These are phyloP conservation scores for Aphanomyces invadans DNA, from an alignment of 352 stramenopile species.

Conservation along the genomic window DNA sequence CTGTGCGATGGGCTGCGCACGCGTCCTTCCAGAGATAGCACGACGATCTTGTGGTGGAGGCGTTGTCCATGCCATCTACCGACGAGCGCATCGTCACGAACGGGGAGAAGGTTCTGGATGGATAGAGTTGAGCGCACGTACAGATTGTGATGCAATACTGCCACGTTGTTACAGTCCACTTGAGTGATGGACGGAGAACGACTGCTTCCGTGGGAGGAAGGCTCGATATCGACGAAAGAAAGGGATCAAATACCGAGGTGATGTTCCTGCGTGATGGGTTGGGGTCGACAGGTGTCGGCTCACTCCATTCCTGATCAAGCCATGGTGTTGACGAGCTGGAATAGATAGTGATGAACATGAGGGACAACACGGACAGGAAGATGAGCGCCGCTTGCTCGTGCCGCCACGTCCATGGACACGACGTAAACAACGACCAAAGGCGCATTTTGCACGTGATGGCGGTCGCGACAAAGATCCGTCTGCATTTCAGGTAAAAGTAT, in stretches of 20 bases:
- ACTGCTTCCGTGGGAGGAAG: background rate
- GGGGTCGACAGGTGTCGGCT: background rate
- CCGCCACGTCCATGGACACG: background rate
- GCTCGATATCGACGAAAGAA: background rate
- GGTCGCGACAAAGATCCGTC: no score
- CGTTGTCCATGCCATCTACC: background rate
- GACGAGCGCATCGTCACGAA: background rate
- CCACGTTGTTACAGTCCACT: conserved; percentile 1
- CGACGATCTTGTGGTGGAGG: background rate
- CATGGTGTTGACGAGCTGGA: conserved; percentile 1
- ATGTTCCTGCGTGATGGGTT: background rate
- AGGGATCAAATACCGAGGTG: background rate
- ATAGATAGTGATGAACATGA: conserved; percentile 15
- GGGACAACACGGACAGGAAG: background rate
- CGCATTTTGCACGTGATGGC: no score
- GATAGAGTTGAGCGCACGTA: background rate
- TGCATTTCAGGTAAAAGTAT: background rate
- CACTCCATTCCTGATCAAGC: background rate
- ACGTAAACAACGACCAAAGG: background rate
- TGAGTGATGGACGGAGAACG: background rate
- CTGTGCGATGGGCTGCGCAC: background rate
- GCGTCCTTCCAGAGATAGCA: conserved; percentile 14
- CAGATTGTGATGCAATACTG: conserved; percentile 4
- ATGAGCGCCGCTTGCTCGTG: conserved; percentile 1
- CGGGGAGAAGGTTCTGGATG: background rate